Base-by-base conservation (phyloP, 768 basidiomycete genomes). In the Polyporus arcularius region DNA sequence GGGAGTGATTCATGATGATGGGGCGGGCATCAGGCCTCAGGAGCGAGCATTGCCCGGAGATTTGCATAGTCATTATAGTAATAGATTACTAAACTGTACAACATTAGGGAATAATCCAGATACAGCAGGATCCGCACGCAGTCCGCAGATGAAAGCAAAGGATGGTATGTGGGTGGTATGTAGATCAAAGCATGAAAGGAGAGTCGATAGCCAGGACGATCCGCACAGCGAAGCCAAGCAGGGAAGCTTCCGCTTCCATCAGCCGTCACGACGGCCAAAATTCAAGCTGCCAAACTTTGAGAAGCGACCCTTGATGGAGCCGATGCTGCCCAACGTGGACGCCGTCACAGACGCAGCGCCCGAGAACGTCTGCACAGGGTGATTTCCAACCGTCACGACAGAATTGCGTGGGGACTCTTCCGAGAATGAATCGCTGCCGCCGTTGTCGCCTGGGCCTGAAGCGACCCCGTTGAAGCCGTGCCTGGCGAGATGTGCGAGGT, bases 381-480 rank as follows among this genome's bases (percentile, higher is more conserved):
- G 78, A 58, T 85, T 85, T 8, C 81, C 85, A 12, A 90, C 85
- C 61, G 90, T 90, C 56, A 91, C 85, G 71, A 89, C 81, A 10
- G 91, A 93, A 65, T 88, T 85, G 45, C 84, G 88, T 30, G 85
- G 87, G 2, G 91, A 92, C 65, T 84, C 85, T 15, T 77, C 79
- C 7, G 85, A 88, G 21, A 86, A 71, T 2, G 84, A 82, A 69
- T 88, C 87, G 60, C 80, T 82, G 1, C 79, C 83, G 40, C 74
- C 59, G 30, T 64, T 75, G 46, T 91, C 90, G 4, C 84, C 85
- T 40, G 89, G 90, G 7, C 88, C 88, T 1, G 89, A 90, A 30
- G 91, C 82, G 5, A 94, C 87, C 1, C 88, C 91, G 47, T 85
- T 88, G 73, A 94, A 88, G 10, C 92, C 92, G 68, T 94, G 90